Evolutionary conservation across 2,329 filamentous ascomycete genomes (phyloP), one percentile per base, ranked within the genome.

Genomic region (Penicillium psychrosexuale): DNA sequence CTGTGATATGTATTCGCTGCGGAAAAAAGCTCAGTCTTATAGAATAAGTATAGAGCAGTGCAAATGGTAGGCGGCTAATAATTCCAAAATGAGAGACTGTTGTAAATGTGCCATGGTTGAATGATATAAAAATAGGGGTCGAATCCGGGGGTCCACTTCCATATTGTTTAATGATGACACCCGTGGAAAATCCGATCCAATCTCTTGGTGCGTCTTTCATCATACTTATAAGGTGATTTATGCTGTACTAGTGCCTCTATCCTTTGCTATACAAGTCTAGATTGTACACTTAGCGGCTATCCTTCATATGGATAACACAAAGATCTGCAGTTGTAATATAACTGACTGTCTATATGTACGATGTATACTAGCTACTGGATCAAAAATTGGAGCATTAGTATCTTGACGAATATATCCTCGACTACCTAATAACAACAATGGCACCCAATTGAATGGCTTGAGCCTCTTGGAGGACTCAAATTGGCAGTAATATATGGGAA

Each of bases 161-260:
- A 45, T 22, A 43, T 51, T 38, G 42, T 46, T 28, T 31, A 44
- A 39, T 51, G 17, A 51, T 51, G 49, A 51, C 9, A 28, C 15
- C 39, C 15, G 22, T 42, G 8, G 19, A 47, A 7, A n/a, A 34
- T 50, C 49, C 38, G 46, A 30, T 45, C 52, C 47, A 54, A 50
- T 54, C 37, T 53, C n/a, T 22, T 49, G 24, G 19, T n/a, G 8
- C 12, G 8, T 22, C 30, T 45, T 33, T 45, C 30, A 33, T 45
- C 43, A 45, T 45, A 33, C 12, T 45, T 45, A 4, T 15, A 11
- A 9, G 8, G 9, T 28, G n/a, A 12, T n/a, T 28, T 45, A n/a
- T 51, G n/a, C 9, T 40, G 22, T 27, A 27, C 24, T 27, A 27
- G 24, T 30, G n/a, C 28, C 11, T 42, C 27, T 34, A 15, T 17